Conservation (phyloP, 495 filamentous ascomycete genomes). For the Emericellopsis terricola region DNA sequence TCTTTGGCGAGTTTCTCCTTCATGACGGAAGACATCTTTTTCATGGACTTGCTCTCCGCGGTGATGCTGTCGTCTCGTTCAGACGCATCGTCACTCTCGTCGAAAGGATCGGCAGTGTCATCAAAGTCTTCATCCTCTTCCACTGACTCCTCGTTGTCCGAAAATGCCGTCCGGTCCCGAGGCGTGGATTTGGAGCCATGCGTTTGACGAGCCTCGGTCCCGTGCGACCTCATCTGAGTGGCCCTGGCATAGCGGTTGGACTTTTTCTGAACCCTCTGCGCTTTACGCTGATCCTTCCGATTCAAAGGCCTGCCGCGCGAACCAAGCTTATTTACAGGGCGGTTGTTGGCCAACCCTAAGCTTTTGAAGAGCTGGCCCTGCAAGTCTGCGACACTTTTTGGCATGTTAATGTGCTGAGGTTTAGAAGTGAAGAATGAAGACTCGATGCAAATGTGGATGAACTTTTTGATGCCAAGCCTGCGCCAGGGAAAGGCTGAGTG, state of each 20-base stretch:
- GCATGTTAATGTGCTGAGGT: too few species aligned
- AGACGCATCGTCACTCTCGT: constrained; percentile 14
- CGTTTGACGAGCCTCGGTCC: too few species aligned
- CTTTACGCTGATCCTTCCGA: constrained; percentile 31
- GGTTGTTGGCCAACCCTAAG: constrained; percentile 5
- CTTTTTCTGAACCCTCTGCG: constrained; percentile 25
- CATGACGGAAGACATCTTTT: constrained; percentile 6
- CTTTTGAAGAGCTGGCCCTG: constrained; percentile 7
- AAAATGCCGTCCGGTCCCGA: too few species aligned
- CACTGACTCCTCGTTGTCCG: constrained; percentile 9
- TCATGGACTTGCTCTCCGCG: constrained; percentile 16
- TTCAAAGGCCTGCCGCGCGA: constrained; percentile 6
- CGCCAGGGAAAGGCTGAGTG: too few species aligned
- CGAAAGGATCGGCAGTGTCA: constrained; percentile 6
- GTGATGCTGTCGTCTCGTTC: neutral
- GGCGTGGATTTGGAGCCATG: too few species aligned
- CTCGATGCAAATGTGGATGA: too few species aligned
- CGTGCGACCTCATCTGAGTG: too few species aligned
- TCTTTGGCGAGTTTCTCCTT: constrained; percentile 51
- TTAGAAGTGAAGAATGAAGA: too few species aligned
- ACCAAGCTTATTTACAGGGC: constrained; percentile 2
- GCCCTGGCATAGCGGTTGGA: constrained; percentile 7
- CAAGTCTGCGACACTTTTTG: constrained; percentile 5
- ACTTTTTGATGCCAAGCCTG: too few species aligned
- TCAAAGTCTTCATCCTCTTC: constrained; percentile 8